Evolutionary conservation across 2,329 filamentous ascomycete species (phyloP), one percentile per base, ranked within the genome.

Genomic region (Pseudonectria buxi): DNA sequence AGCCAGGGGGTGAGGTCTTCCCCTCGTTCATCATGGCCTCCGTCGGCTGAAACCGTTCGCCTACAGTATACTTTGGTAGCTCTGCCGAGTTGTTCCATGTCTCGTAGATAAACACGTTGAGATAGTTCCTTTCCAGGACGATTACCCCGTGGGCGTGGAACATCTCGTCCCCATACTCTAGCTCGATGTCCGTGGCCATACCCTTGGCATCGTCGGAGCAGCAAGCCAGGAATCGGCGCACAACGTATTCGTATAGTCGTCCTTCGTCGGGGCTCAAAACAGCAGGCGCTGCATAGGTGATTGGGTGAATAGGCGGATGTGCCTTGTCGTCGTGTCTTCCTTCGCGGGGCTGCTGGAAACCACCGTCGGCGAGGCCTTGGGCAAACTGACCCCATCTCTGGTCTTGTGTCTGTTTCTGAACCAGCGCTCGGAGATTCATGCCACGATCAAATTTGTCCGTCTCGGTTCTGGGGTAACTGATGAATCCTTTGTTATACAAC

Each of bases 401-500:
- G 54, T 88, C 86, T 39, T 80, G 78, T 1, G 76, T 78, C 59
- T 98, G 92, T 54, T 94, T 95, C 51, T 86, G 78, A 13, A 95
- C 75, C 7, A 98, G 67, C 14, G 72, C 75, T 43, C 76, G 78
- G 14, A 98, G 71, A 55, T 96, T 82, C 67, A 96, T 95, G 4
- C 76, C 90, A 51, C 78, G 78, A 53, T 95, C 89, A 54, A 96
- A 98, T 24, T 90, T 84, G 59, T 98, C 92, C 0, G 92, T 98
- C 61, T 98, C 92, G 0, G 92, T 98, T 61, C 92, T 81, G 2
- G 92, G 92, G 61, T 98, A 98, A 60, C 89, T 95, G 62, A 98
- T 95, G 63, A 89, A 96, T 0, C 92, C 92, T 59, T 84, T 88
- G 31, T 88, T 89, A 66, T 98, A 98, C 3, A 98, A 74, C 5